Base-by-base conservation (phyloP, 495 filamentous ascomycete genomes). In the Amphirosellinia nigrospora region DNA sequence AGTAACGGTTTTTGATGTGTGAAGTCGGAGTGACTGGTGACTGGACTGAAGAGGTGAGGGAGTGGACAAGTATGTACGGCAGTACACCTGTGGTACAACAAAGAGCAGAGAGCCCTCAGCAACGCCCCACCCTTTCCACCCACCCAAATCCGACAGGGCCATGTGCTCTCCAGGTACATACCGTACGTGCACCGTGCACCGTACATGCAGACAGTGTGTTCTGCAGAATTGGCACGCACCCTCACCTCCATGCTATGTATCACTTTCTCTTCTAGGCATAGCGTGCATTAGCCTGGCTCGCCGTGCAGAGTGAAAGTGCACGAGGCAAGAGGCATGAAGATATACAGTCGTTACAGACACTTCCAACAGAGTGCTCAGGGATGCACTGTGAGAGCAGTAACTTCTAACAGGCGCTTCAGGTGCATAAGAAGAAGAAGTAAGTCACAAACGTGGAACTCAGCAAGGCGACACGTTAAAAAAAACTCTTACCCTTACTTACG, bases 151-250 rank as follows among this genome's bases (percentile, higher is more conserved):
- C 66, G 52, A 68, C 66, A 43, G 58, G 56, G 55, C 66, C 66
- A 69, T 69, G 66, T 69, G 66, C 45, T 69, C 43, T 52, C 45
- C 66, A 69, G 66, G 66, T 61, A 69, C 66, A 26, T 34, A 23
- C 34, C 38, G 30, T 66, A 39, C 53, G 39, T 65, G 34, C 45
- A 59, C n/a, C n/a, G n/a, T n/a, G n/a, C n/a, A n/a, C n/a, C n/a
- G n/a, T 66, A 39, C 53, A 52, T 65, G 34, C 45, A 59, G 11
- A 60, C 55, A 52, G 32, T 41, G 56, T 69, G 43, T 58, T 19
- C 46, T 43, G 59, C 34, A 41, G 64, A 43, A 11, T 21, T 43
- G 43, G 58, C 23, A 32, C 34, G 9, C 32, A 26, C 45, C 46
- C 63, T 65, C 34, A 36, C 32, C 46, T 36, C 34, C 34, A 36